Conservation (phyloP, 2,329 filamentous ascomycete genomes). For the Xylaria multiplex region DNA sequence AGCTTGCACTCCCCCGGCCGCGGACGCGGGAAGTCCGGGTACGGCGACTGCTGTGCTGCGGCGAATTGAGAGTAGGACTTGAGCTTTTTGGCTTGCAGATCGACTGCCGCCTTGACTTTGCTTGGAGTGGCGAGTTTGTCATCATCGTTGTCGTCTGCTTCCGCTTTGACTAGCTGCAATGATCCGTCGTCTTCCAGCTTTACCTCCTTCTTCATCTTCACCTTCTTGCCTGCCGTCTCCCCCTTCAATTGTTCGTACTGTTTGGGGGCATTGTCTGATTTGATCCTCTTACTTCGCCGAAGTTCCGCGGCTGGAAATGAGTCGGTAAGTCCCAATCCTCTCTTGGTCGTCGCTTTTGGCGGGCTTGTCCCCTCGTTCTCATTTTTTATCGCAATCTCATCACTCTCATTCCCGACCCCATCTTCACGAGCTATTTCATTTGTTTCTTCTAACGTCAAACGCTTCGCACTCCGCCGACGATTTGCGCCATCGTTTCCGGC, state of each 20-base stretch:
- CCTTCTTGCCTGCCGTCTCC: neutral
- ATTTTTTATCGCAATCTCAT: neutral
- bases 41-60: constrained; percentile 61
- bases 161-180: constrained; percentile 8
- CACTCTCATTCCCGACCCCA: constrained; percentile 1
- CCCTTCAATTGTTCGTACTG: neutral
- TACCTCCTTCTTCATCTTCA: constrained; percentile 10
- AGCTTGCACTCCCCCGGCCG: constrained; percentile 74
- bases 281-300: constrained; percentile 33
- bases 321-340: constrained; percentile 12
- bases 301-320: neutral
- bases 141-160: constrained; percentile 14
- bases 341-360: constrained; percentile 21
- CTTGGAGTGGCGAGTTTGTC: neutral
- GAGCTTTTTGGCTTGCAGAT: constrained; percentile 56
- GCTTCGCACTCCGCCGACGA: constrained; percentile 42
- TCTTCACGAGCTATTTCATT: constrained; percentile 1
- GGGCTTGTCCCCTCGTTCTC: neutral
- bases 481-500: neutral
- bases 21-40: constrained; percentile 72
- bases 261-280: neutral
- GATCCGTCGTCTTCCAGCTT: constrained; percentile 17
- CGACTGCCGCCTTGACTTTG: constrained; percentile 24
- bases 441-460: constrained; percentile 3
- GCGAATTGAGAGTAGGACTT: constrained; percentile 55